Evolutionary conservation across 768 basidiomycete genomes (phyloP), one percentile per base, ranked within the genome.

Genomic region (Lactifluus subvellereus): DNA sequence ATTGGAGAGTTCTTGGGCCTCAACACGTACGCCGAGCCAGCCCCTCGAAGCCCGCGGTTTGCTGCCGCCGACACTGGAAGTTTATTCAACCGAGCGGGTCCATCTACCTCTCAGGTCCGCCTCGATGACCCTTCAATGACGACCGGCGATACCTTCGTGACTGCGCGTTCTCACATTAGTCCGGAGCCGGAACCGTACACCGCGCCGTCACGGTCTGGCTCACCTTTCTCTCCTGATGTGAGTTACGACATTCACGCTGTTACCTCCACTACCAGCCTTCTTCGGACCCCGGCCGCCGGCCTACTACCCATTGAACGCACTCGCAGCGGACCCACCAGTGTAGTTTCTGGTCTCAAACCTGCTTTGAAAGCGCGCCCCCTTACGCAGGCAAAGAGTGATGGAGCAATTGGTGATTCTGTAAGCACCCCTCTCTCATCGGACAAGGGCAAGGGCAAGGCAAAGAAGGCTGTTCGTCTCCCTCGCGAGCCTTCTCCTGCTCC

Each of bases 1-100:
- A 77, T 93, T 42, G 91, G 91, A 3, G 79, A 79, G n/a, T 79
- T 93, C 64, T 76, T 91, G 42, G 91, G 89, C 11, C 79, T 91
- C 55, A 81, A 84, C 64, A 74, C 88, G 37, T 74, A 86, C 54
- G 75, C 80, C 49, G 76, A 76, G 50, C 70, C 71, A 43, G 69
- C 68, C 6, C 60, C 62, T n/a, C 42, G 42, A 22, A 65, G 53
- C 56, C 30, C 30, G 9, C 62, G 6, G 22, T n/a, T 10, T 6
- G 20, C 43, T 49, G 43, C 45, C 37, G 18, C 43, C 48, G 43
- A 40, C 37, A 54, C n/a, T 16, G 32, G 22, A 5, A 20, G 16
- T 14, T 33, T 40, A 51, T 54, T 54, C n/a, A 42, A 43, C 49
- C 18, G 18, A 33, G 27, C 43, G 13, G 45, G 59, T 56, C 40